Evolutionary conservation across 495 filamentous ascomycete species (phyloP).

Genomic region (Trichoderma orchidacearum): DNA sequence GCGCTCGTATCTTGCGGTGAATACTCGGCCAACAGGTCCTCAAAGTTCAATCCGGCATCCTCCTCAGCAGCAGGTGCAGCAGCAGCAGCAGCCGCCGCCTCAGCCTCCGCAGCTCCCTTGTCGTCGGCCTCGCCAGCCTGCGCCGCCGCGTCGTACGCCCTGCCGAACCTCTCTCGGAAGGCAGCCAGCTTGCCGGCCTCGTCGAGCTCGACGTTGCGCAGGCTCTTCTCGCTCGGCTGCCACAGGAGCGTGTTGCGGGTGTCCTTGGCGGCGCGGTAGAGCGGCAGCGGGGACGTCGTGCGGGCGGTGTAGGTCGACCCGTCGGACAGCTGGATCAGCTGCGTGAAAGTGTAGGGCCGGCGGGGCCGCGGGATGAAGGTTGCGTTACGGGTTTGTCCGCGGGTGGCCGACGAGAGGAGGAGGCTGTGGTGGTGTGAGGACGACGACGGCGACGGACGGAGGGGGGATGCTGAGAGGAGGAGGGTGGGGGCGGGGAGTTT

Average conservation of each 20-base stretch:
- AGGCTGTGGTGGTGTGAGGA: conserved; percentile 20
- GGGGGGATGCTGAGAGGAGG: conserved; percentile 5
- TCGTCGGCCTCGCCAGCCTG: conserved; percentile 10
- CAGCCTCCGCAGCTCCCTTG: conserved; percentile 24
- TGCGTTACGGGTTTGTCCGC: conserved; percentile 52
- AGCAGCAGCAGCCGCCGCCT: conserved; percentile 7
- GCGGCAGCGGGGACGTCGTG: conserved; percentile 68
- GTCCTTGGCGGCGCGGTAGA: conserved; percentile 72
- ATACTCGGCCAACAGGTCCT: conserved; percentile 60
- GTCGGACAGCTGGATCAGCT: conserved; percentile 89
- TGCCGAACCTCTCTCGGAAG: conserved; percentile 73
- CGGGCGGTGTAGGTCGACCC: conserved; percentile 76
- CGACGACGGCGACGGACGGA: conserved; percentile 8
- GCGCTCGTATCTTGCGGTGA: conserved; percentile 18
- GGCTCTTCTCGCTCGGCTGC: conserved; percentile 67
- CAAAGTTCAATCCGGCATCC: conserved; percentile 34
- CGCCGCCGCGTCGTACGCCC: conserved; percentile 36
- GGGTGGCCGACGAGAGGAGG: conserved; percentile 15
- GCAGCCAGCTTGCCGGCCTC: conserved; percentile 83
- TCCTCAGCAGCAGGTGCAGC: neutral
- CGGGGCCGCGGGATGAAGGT: conserved; percentile 78
- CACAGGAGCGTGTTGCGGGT: conserved; percentile 76
- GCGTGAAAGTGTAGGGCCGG: conserved; percentile 91
- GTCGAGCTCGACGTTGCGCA: conserved; percentile 84
- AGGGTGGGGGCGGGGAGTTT: conserved; percentile 13